Evolutionary conservation across 1,284 basidiomycete genomes (phyloP), one percentile per base, ranked within the genome.

Genomic region (Moesziomyces antarcticus): DNA sequence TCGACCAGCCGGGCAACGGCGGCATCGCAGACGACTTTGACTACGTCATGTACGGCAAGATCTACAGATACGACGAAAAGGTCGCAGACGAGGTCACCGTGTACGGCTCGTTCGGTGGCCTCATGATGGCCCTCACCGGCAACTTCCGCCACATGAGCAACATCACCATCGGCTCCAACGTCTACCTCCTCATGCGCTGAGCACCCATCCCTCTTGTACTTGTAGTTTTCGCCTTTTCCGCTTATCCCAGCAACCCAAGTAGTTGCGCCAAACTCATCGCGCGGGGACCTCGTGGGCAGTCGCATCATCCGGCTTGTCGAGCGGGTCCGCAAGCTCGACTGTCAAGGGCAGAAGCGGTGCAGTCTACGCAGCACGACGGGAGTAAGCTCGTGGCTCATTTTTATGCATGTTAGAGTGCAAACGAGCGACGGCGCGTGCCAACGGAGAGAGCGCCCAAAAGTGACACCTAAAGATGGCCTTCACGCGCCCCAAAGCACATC

Each of bases 41-140:
- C 83, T 99, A 99, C 87, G 96, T 99, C 73, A 97, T 98, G 95
- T 94, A 93, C 84, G 96, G 96, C 46, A 98, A 97, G 90, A 92
- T 99, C 49, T 99, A 99, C 88, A 94, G 95, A 84, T 97, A 97
- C 84, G 96, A 99, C 84, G 91, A 93, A 27, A 91, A 91, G 73
- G 89, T 89, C 22, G 88, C 89, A 43, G 93, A 94, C 76, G 88
- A 90, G 78, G 93, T 94, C 54, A 97, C 95, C 30, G 95, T 92
- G 33, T 99, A 98, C 84, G 91, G 91, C 49, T 97, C 94, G 5
- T 99, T 97, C 75, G 96, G 96, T 46, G 96, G 96, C n/a, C 88
- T 99, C 27, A 88, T 99, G 50, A 92, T 99, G 91, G 94, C 96
- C 2, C 86, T 99, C 61, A 92, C 93, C 47, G 96, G 96, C 6